Evolutionary conservation across 1,284 basidiomycete species (phyloP), one percentile per base, ranked within the genome.

Genomic region (Trichosporon sp.): DNA sequence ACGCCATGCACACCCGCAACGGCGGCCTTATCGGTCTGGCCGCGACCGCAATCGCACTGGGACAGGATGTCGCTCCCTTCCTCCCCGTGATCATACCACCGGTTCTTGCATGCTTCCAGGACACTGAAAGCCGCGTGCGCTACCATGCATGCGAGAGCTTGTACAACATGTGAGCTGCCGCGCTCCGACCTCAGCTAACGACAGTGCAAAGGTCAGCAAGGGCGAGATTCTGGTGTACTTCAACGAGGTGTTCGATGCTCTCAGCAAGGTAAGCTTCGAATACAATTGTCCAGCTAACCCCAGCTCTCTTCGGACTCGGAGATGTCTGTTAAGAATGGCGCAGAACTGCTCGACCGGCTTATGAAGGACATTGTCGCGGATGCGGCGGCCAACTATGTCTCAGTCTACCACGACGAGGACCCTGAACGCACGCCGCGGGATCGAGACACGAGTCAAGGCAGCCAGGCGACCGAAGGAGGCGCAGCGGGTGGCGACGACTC

Each of bases 301-400:
- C 78, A 97, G 94, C 92, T 99, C 69, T 93, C 95, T 5, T 94
- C 96, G 51, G 97, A 99, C 82, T 92, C 94, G 0, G 97, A 99
- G 78, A 82, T 94, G 66, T 96, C 96, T 2, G 97, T 99, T 76
- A 98, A 98, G 89, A 99, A 99, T 79, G 97, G 96, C 7, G 96
- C 96, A 1, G 97, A 99, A 82, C 88, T 99, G n/a, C 88, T 99
- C 69, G 97, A 99, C 83, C 90, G 97, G 32, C 88, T 98, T 16
- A 88, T 99, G 79, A 98, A 99, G 82, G 97, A 99, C 78, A 96
- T 98, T 68, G 96, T 99, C 1, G 92, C 95, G 43, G 97, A 99
- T 85, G 93, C 94, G 1, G 97, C 96, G 0, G 94, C 96, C 0
- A 91, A 93, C 68, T 98, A 98, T 81, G 91, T 98, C 70, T 95